Percentiles rank a stretch among this genome's conserved stretches.
Conservation (phyloP, 805 yeast species). For the Candida piceae region DNA sequence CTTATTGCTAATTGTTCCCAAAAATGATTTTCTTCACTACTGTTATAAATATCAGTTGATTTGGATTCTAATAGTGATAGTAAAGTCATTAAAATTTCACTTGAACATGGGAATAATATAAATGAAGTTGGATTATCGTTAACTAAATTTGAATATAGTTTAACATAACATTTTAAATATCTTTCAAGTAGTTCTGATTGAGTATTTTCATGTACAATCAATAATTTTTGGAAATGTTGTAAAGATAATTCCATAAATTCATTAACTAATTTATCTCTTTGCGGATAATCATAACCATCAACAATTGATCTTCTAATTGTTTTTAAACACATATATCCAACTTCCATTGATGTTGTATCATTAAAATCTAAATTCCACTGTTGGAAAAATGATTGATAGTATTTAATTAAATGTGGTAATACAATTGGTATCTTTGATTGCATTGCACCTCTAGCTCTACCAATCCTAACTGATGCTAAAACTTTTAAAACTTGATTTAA, state of each 20-base stretch:
- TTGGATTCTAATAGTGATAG: slow-evolving; percentile 56
- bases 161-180: slow-evolving; percentile 69
- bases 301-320: slow-evolving; percentile 66
- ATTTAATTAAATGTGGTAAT: slow-evolving; percentile 51
- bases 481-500: slow-evolving; percentile 75
- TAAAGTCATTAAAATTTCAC: slow-evolving; percentile 55
- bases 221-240: slow-evolving; percentile 54
- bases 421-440: slow-evolving; percentile 65
- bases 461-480: slow-evolving; percentile 72
- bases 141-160: slow-evolving; percentile 59
- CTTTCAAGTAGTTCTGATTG: slow-evolving; percentile 53
- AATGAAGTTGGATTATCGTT: slow-evolving; percentile 64
- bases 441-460: slow-evolving; percentile 74
- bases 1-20: slow-evolving; percentile 75
- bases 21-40: slow-evolving; percentile 51
- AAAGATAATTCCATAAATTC: slow-evolving; percentile 57
- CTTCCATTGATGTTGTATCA: slow-evolving; percentile 56
- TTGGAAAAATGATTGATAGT: slow-evolving; percentile 56
- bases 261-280: slow-evolving; percentile 49
- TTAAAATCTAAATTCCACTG: slow-evolving; percentile 53
- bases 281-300: slow-evolving; percentile 71
- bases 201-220: slow-evolving; percentile 47
- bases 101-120: slow-evolving; percentile 59
- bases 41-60: slow-evolving; percentile 60
- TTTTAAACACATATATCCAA: slow-evolving; percentile 75